A percentile compares a stretch with the other conserved stretches of the same genome.
These are phyloP conservation scores for Verticillium alfalfae DNA, from an alignment of 2,329 filamentous ascomycete genomes.

Conservation along the genomic window DNA sequence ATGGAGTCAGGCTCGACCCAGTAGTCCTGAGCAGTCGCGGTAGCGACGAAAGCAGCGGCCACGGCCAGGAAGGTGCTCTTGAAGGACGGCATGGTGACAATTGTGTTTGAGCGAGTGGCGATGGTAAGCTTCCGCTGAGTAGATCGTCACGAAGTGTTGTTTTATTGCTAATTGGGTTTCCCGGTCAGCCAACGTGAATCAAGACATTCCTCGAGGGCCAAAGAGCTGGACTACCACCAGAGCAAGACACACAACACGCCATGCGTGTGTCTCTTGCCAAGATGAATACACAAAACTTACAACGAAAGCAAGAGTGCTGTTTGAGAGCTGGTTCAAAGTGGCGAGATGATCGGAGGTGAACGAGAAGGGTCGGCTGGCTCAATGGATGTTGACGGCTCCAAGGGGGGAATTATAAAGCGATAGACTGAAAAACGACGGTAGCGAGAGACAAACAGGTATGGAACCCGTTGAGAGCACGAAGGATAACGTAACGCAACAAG, in stretches of 20 bases:
- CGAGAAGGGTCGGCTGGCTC: neutral
- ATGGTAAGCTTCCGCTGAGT: neutral
- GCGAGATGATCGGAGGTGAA: neutral
- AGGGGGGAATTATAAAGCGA: neutral
- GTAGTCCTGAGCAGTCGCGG: slow-evolving; percentile 44
- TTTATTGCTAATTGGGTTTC: slow-evolving; percentile 4
- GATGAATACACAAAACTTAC: neutral
- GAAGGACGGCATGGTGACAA: slow-evolving; percentile 46
- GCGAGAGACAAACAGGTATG: slow-evolving; percentile 5
- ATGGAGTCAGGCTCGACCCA: slow-evolving; percentile 59
- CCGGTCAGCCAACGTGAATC: slow-evolving; percentile 5
- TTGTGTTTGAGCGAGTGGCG: neutral
- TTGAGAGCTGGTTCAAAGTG: neutral
- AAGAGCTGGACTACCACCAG: neutral
- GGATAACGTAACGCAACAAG: neutral
- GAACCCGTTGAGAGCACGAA: neutral
- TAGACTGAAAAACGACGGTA: neutral
- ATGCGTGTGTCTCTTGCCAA: neutral
- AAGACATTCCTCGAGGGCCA: slow-evolving; percentile 7
- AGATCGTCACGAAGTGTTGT: neutral
- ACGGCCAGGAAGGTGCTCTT: slow-evolving; percentile 47
- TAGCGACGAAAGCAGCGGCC: slow-evolving; percentile 45
- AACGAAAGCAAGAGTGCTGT: neutral
- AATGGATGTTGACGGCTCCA: neutral
- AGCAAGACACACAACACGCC: neutral